Conservation (phyloP, 2,329 filamentous ascomycete species). For the Epichloe baconii region DNA sequence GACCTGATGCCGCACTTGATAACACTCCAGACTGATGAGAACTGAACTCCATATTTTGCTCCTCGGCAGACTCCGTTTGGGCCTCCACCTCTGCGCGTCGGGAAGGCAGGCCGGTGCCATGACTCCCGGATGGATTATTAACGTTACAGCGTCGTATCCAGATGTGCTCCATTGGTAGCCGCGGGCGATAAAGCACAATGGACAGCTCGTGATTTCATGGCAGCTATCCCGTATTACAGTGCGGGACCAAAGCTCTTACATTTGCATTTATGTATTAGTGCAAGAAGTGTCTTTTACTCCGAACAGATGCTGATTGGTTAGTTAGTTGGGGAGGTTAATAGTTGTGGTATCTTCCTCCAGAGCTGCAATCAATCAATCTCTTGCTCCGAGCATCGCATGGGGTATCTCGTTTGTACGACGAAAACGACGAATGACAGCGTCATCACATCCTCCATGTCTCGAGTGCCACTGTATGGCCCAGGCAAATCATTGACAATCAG, state of each 20-base stretch:
- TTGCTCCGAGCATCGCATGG: not conserved
- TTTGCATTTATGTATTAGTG: not conserved
- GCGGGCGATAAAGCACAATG: not conserved
- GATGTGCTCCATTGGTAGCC: conserved; percentile 1
- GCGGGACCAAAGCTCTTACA: not conserved
- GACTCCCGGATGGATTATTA: conserved; percentile 2
- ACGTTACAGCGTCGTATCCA: conserved; percentile 2
- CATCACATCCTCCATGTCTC: not conserved
- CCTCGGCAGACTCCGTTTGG: not conserved
- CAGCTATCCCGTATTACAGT: not conserved
- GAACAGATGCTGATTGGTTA: not conserved
- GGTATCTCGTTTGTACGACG: not conserved
- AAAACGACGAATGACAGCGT: not conserved
- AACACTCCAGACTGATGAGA: too few relatives aligned
- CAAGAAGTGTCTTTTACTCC: not conserved
- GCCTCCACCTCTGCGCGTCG: conserved; percentile 4
- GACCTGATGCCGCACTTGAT: too few relatives aligned
- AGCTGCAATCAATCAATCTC: too few relatives aligned
- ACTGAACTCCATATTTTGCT: not conserved
- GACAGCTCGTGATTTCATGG: not conserved
- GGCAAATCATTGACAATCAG: too few relatives aligned
- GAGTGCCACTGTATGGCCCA: not conserved
- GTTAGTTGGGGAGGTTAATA: not conserved
- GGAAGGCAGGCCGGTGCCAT: conserved; percentile 4
- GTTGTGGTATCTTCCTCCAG: not conserved